Evolutionary conservation across 2,329 filamentous ascomycete genomes (phyloP), one percentile per base, ranked within the genome.

Genomic region (Monosporascus ibericus): DNA sequence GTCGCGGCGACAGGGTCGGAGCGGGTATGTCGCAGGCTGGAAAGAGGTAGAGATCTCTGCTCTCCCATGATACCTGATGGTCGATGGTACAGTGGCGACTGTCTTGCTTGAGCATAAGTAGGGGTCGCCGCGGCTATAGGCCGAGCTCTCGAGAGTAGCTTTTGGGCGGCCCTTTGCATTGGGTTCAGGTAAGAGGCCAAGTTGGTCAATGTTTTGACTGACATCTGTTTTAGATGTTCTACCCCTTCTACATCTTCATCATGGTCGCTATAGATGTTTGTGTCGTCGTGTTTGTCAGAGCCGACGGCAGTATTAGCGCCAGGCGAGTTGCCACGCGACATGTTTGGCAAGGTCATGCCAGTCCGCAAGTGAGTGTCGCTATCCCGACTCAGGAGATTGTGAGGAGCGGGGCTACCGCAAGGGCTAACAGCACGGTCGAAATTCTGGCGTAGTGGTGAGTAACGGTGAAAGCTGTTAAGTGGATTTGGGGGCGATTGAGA

Each of bases 171-270:
- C 63, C 75, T 75, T 63, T 80, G 79, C 62, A 70, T 75, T 7
- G 78, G 78, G 57, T 82, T 82, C 5, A 74, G 70, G 57, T 81
- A 82, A 1, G 79, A 81, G 17, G 79, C 79, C 57, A 82, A 62
- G 57, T 76, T 81, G 39, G 75, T 73, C 22, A 81, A 69, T 30
- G 72, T 75, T 59, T 80, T 79, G 60, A 75, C 70, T 14, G 70
- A 54, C 55, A 65, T 67, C 55, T 73, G 68, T 46, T 65, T 72
- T 53, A 69, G 65, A 48, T 60, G 56, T 20, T 68, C 64, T 50
- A 63, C 63, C 6, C 54, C 54, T 30, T 58, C 54, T 9, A 68
- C 65, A 47, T 60, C 63, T 6, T 65, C 66, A 38, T 60, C 57
- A 17, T 46, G 55, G 20, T 68, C 64, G 50, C 54, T 56, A 36